Conservation (phyloP, 306 rosid genomes). For the Luffa aegyptiaca region DNA sequence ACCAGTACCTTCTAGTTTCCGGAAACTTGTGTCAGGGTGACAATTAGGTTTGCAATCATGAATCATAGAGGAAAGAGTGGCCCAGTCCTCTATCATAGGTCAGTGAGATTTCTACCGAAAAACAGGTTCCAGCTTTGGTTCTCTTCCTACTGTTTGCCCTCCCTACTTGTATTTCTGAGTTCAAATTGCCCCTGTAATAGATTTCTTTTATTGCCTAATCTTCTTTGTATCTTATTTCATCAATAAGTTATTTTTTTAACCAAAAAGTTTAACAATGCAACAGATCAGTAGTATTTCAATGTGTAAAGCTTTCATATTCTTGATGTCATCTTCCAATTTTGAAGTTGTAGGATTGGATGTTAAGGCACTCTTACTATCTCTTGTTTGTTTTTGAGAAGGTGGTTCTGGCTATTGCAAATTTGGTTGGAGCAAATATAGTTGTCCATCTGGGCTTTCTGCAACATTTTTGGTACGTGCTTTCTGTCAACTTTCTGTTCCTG, state of each 20-base stretch:
- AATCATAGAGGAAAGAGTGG: background rate
- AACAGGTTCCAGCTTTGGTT: background rate
- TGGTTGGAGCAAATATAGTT: constrained; percentile 67
- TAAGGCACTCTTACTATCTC: background rate
- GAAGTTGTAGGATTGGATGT: background rate
- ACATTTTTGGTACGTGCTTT: constrained; percentile 62
- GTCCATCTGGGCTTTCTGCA: constrained; percentile 60
- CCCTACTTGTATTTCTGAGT: background rate
- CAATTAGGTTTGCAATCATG: background rate
- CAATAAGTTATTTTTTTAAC: background rate
- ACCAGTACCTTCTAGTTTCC: background rate
- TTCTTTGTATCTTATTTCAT: background rate
- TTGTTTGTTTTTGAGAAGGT: constrained; percentile 30
- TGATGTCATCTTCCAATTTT: background rate
- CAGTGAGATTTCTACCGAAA: background rate
- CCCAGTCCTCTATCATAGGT: background rate
- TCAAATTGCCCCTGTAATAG: background rate
- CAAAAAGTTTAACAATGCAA: background rate
- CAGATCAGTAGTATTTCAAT: background rate
- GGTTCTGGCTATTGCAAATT: constrained; percentile 97
- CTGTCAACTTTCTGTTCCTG: background rate
- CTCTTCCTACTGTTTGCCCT: background rate
- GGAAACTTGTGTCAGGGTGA: background rate
- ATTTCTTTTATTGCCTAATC: background rate
- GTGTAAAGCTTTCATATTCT: background rate